phyloP scores from a whole-genome alignment of 192 early-diverging fungal genomes.

The Mortierella antarctica region DNA sequence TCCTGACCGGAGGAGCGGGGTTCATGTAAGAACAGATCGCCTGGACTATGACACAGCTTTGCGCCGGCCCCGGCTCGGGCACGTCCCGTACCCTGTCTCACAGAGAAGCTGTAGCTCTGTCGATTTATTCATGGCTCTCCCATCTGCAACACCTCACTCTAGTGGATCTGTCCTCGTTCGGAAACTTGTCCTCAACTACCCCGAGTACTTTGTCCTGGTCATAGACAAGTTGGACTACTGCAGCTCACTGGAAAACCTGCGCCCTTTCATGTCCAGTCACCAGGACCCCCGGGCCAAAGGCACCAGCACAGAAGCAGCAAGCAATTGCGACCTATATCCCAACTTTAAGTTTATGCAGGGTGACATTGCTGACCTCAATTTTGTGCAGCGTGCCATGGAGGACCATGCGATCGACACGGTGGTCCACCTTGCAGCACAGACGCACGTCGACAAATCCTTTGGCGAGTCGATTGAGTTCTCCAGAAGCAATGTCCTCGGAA shows the following conservation, averaged over 20 bases:
- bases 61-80: too few species aligned
- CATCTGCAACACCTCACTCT: neutral
- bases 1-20: constrained; percentile 87
- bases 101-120: neutral
- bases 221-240: constrained; percentile 88
- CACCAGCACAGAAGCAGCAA: neutral
- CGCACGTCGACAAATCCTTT: constrained; percentile 89
- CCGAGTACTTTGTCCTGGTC: constrained; percentile 72
- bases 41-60: neutral
- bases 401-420: constrained; percentile 79
- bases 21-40: constrained; percentile 72
- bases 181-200: constrained; percentile 71
- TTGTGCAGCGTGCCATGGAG: constrained; percentile 69
- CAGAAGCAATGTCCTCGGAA: constrained; percentile 82
- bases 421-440: constrained; percentile 84
- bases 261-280: constrained; percentile 11
- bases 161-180: constrained; percentile 76
- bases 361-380: constrained; percentile 73
- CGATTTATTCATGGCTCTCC: constrained; percentile 10
- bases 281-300: neutral
- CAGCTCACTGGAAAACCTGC: constrained; percentile 70
- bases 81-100: too few species aligned
- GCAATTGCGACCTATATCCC: constrained; percentile 1
- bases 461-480: constrained; percentile 85
- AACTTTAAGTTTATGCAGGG: constrained; percentile 57